Percentiles rank a stretch among this genome's conserved stretches.
These are phyloP conservation scores for Neospermospora avenae DNA, from an alignment of 2,329 filamentous ascomycete genomes.

Conservation along the genomic window DNA sequence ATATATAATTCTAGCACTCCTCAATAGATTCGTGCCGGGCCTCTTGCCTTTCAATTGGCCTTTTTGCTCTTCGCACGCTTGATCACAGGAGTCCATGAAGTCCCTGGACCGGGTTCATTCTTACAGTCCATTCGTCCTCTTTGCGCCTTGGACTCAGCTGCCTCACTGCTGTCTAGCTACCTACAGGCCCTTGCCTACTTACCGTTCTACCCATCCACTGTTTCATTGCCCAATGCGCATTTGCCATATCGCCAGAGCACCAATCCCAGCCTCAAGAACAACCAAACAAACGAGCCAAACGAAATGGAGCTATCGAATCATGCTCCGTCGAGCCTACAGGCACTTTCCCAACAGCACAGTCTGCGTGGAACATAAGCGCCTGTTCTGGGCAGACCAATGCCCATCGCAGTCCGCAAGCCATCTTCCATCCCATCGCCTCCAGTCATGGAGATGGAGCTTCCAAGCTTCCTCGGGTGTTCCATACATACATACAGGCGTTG, in stretches of 20 bases:
- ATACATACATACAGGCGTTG: conserved; percentile 21
- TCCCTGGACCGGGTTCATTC: too few species aligned
- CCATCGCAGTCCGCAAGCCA: background rate
- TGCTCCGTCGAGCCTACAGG: background rate
- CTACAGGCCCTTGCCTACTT: too few species aligned
- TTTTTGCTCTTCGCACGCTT: too few species aligned
- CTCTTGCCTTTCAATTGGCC: background rate
- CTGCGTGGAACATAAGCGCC: conserved; percentile 3
- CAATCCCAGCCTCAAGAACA: too few species aligned
- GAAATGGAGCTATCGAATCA: background rate
- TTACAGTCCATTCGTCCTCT: background rate
- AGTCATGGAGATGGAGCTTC: conserved; percentile 15
- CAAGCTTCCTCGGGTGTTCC: conserved; percentile 35
- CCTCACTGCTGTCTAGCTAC: background rate
- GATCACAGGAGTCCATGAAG: too few species aligned
- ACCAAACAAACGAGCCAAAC: background rate
- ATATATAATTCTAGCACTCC: too few species aligned
- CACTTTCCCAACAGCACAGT: background rate
- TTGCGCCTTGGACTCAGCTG: background rate
- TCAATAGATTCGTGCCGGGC: background rate
- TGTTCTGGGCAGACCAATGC: background rate
- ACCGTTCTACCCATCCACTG: too few species aligned
- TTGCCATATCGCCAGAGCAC: too few species aligned
- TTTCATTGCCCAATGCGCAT: too few species aligned
- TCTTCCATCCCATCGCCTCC: background rate